Percentiles rank a stretch among this genome's conserved stretches.
Conservation (phyloP, 1,139 yeast genomes). For the Sugiyamaella neomexicana region DNA sequence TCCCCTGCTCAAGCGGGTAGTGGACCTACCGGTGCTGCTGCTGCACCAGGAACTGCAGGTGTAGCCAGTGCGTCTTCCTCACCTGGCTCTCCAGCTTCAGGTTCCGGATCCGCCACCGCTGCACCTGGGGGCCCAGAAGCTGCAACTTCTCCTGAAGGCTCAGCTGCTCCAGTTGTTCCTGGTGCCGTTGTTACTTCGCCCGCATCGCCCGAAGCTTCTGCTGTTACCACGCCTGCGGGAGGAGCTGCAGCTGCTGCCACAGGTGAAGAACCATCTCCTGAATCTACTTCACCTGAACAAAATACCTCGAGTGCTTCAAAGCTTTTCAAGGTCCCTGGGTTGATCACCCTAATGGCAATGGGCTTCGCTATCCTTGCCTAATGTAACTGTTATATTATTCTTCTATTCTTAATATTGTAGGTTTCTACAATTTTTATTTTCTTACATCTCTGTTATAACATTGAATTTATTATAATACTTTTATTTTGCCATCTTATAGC, state of each 20-base stretch:
- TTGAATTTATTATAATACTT: neutral
- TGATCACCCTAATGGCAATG: slow-evolving; percentile 4
- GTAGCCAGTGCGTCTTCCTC: neutral
- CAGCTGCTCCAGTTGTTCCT: slow-evolving; percentile 1
- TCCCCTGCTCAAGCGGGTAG: neutral
- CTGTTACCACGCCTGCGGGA: neutral
- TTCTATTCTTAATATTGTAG: neutral
- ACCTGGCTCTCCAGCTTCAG: neutral
- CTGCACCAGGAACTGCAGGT: slow-evolving; percentile 1
- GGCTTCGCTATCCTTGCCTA: slow-evolving; percentile 6
- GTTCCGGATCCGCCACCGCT: neutral
- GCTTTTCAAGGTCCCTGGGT: slow-evolving; percentile 1
- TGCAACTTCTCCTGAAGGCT: neutral
- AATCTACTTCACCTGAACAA: slow-evolving; percentile 3
- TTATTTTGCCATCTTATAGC: neutral
- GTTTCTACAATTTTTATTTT: neutral
- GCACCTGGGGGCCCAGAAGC: too few species aligned
- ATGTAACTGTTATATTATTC: neutral
- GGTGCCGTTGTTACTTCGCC: slow-evolving; percentile 8
- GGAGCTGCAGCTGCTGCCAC: slow-evolving; percentile 5
- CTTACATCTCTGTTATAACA: neutral
- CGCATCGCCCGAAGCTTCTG: neutral
- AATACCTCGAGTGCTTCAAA: slow-evolving; percentile 14
- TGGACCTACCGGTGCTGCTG: neutral
- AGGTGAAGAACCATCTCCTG: neutral